These are phyloP conservation scores for Somion occarium DNA, from an alignment of 1,284 basidiomycete species.

Conservation along the genomic window DNA sequence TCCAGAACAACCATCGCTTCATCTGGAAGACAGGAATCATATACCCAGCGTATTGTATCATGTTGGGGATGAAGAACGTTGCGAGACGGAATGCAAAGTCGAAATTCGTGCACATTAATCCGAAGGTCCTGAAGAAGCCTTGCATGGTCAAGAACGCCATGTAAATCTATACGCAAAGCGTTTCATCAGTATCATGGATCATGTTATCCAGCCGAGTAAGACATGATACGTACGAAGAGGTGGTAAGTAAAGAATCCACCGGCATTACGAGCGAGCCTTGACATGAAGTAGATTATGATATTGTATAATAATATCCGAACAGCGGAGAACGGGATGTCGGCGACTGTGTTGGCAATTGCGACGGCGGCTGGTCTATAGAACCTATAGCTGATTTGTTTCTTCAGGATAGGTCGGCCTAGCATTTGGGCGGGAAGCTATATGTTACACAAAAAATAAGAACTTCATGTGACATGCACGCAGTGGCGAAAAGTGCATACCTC, in stretches of 20 bases:
- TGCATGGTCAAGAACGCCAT: slow-evolving; percentile 61
- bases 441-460: not conserved
- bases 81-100: slow-evolving; percentile 57
- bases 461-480: not conserved
- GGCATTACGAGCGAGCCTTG: slow-evolving; percentile 53
- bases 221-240: slow-evolving; percentile 36
- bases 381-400: slow-evolving; percentile 71
- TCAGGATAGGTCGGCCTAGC: slow-evolving; percentile 71
- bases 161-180: slow-evolving; percentile 33
- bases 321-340: slow-evolving; percentile 75
- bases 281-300: slow-evolving; percentile 75
- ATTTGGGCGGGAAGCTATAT: slow-evolving; percentile 61
- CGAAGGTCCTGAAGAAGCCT: slow-evolving; percentile 72
- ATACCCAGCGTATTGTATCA: slow-evolving; percentile 66
- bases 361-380: slow-evolving; percentile 79
- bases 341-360: slow-evolving; percentile 68
- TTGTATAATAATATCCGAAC: slow-evolving; percentile 60
- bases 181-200: not conserved
- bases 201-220: not conserved
- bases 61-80: slow-evolving; percentile 62
- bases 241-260: slow-evolving; percentile 74
- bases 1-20: slow-evolving; percentile 90
- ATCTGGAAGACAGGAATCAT: slow-evolving; percentile 71
- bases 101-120: slow-evolving; percentile 59
- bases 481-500: slow-evolving; percentile 43